These are phyloP conservation scores for Microthlaspi erraticum DNA, from an alignment of 345 rosid species.

Conservation along the genomic window DNA sequence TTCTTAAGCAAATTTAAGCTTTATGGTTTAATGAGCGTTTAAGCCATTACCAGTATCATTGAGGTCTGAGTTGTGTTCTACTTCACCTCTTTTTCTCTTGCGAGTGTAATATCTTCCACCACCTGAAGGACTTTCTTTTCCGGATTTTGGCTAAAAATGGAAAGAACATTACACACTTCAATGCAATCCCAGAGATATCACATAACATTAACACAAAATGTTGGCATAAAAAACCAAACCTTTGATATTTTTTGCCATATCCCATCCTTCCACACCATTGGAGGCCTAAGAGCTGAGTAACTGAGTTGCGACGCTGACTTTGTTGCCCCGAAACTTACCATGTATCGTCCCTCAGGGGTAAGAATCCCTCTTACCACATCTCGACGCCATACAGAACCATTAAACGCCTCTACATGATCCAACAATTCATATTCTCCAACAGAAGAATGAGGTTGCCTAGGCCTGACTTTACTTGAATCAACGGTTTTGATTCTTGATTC, in stretches of 20 bases:
- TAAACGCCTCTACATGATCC: slow-evolving; percentile 9
- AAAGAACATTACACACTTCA: background rate
- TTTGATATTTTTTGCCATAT: slow-evolving; percentile 10
- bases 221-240: background rate
- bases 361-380: slow-evolving; percentile 9
- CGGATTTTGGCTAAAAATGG: background rate
- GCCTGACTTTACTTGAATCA: background rate
- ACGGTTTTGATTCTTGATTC: background rate
- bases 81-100: slow-evolving; percentile 28
- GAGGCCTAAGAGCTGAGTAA: background rate
- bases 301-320: background rate
- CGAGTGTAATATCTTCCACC: background rate
- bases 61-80: background rate
- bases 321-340: background rate
- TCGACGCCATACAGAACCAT: background rate
- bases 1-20: background rate
- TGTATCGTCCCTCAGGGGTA: background rate
- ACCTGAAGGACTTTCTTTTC: too few species aligned
- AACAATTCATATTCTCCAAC: slow-evolving; percentile 14
- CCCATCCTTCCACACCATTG: slow-evolving; percentile 15
- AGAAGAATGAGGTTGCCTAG: background rate
- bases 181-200: background rate
- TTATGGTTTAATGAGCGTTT: background rate
- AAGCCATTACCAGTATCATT: background rate
- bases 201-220: background rate